phyloP scores from a whole-genome alignment of 2,329 filamentous ascomycete species.

The Xylaria digitata region DNA sequence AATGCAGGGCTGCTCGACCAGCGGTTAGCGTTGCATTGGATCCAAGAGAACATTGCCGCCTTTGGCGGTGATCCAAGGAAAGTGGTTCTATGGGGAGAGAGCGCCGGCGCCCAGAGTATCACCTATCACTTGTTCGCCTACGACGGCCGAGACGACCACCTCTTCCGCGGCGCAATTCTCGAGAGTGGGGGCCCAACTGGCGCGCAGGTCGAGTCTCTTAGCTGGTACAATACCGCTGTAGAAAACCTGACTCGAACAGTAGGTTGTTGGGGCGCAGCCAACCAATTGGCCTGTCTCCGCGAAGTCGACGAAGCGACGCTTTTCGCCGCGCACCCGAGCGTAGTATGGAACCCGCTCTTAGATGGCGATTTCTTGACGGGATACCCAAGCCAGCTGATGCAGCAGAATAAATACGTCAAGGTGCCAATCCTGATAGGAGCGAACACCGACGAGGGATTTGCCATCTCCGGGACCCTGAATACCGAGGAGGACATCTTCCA shows the following conservation, averaged over 20 bases:
- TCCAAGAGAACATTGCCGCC: slow-evolving; percentile 64
- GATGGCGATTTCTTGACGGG: slow-evolving; percentile 61
- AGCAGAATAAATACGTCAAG: slow-evolving; percentile 55
- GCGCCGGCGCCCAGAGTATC: slow-evolving; percentile 56
- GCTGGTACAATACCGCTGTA: slow-evolving; percentile 52
- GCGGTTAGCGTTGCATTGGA: slow-evolving; percentile 61
- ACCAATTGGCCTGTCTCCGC: slow-evolving; percentile 55
- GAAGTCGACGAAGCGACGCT: slow-evolving; percentile 49
- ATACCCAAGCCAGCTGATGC: slow-evolving; percentile 59
- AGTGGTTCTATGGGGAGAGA: slow-evolving; percentile 63
- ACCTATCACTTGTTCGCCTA: slow-evolving; percentile 65
- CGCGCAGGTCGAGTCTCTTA: slow-evolving; percentile 48
- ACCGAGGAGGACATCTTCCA: slow-evolving; percentile 58
- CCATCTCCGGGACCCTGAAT: slow-evolving; percentile 53
- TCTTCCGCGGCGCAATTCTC: slow-evolving; percentile 66
- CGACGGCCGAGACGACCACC: slow-evolving; percentile 64
- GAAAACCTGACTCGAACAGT: slow-evolving; percentile 52
- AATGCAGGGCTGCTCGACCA: slow-evolving; percentile 64
- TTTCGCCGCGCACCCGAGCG: slow-evolving; percentile 51
- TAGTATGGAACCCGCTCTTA: slow-evolving; percentile 57
- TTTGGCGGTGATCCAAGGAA: slow-evolving; percentile 62
- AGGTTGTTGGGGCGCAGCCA: slow-evolving; percentile 51
- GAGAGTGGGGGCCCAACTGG: slow-evolving; percentile 60
- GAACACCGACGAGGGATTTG: slow-evolving; percentile 62
- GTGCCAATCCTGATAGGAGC: slow-evolving; percentile 60